Evolutionary conservation across 2,329 filamentous ascomycete species (phyloP).

Genomic region (Zasmidium cellare): DNA sequence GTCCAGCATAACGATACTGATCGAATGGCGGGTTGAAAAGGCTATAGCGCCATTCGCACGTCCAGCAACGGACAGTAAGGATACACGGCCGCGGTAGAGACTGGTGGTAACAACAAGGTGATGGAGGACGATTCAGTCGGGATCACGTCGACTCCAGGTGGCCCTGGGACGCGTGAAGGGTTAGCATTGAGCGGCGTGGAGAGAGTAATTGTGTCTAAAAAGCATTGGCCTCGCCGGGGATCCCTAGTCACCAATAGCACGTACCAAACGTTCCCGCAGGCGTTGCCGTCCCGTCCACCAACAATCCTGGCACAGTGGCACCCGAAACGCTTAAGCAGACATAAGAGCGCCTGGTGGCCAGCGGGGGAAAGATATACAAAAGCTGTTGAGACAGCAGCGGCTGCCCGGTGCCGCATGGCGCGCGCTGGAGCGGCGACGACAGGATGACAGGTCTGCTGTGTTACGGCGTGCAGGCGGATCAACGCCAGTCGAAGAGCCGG

Average conservation of each 20-base stretch:
- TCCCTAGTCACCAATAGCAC: constrained; percentile 17
- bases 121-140: background rate
- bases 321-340: background rate
- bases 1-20: constrained; percentile 5
- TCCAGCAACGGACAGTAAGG: background rate
- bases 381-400: constrained; percentile 4
- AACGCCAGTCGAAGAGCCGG: constrained; percentile 7
- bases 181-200: constrained; percentile 12
- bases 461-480: constrained; percentile 10
- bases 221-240: constrained; percentile 16
- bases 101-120: constrained; percentile 10
- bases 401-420: background rate
- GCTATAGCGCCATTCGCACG: background rate
- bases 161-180: constrained; percentile 13
- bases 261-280: constrained; percentile 17
- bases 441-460: constrained; percentile 3
- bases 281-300: constrained; percentile 11
- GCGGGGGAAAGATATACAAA: background rate
- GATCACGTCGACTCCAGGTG: constrained; percentile 6
- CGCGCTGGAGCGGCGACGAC: background rate
- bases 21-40: background rate
- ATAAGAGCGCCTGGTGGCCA: constrained; percentile 1
- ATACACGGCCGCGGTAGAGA: constrained; percentile 15
- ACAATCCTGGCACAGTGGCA: constrained; percentile 5
- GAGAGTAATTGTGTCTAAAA: constrained; percentile 9